Conservation (phyloP, 768 basidiomycete genomes). For the Termitomyces sp. region DNA sequence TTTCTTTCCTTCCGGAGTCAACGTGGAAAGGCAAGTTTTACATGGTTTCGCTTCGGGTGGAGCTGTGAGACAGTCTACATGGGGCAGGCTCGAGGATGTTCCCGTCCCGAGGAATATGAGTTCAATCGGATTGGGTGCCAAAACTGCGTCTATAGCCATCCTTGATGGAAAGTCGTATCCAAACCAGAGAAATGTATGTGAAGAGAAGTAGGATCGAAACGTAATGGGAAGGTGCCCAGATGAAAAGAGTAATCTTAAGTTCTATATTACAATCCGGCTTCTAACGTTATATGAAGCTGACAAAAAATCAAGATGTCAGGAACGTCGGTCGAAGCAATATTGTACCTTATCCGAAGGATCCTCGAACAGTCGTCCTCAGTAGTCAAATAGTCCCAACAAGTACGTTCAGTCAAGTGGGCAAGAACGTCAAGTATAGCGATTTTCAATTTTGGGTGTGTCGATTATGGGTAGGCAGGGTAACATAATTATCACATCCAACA, state of each 20-base stretch:
- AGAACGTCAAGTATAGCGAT: too few relatives aligned
- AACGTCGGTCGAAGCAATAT: background rate
- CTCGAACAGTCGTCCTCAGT: too few relatives aligned
- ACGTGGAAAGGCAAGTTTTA: slow-evolving; percentile 64
- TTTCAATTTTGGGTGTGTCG: too few relatives aligned
- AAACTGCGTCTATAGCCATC: slow-evolving; percentile 9
- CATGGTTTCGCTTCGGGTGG: slow-evolving; percentile 50
- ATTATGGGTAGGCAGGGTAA: too few relatives aligned
- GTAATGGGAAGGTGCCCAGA: background rate
- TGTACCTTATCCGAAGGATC: background rate
- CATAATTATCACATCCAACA: too few relatives aligned
- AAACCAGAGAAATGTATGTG: background rate
- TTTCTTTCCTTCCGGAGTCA: slow-evolving; percentile 70
- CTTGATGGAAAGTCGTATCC: background rate
- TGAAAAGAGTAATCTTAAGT: background rate
- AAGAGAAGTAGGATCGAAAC: background rate
- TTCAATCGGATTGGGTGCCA: slow-evolving; percentile 33
- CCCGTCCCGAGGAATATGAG: slow-evolving; percentile 85
- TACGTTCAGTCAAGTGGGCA: too few relatives aligned
- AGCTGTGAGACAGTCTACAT: slow-evolving; percentile 72
- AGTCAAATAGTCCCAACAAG: too few relatives aligned
- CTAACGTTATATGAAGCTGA: background rate
- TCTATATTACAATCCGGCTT: background rate
- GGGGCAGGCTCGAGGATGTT: slow-evolving; percentile 70
- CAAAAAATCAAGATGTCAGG: background rate